Evolutionary conservation across 2,329 filamentous ascomycete genomes (phyloP), one percentile per base, ranked within the genome.

Genomic region (Myriosclerotinia duriaeana): DNA sequence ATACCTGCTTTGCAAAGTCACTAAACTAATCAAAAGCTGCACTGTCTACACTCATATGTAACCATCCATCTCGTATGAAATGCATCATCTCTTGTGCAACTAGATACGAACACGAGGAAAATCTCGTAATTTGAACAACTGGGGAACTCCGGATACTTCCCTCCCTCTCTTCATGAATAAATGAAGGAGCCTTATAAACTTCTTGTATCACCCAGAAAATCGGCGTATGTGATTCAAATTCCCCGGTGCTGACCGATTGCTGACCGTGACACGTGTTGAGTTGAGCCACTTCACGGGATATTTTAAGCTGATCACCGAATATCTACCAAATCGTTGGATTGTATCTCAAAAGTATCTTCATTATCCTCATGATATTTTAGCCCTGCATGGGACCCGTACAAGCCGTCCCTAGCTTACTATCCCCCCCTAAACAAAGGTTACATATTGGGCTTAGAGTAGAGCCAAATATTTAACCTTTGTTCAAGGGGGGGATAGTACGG

Each of bases 141-240:
- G 55, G 55, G 55, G 55, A 58, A 58, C 30, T 58, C 55, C 40
- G 55, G 40, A 46, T 42, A n/a, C 15, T 20, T 9, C n/a, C 12
- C 6, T 9, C n/a, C 12, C 6, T 20, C 22, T 46, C 0, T 34
- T 34, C 30, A 34, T 34, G 4, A 34, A 34, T 34, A 5, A 34
- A 26, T 26, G 6, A 9, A 22, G 7, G 5, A 55, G 42, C 5
- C 42, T 44, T 6, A 17, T 7, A 17, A 17, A 3, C 44, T 46
- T 20, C 8, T 46, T 46, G 22, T 26, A 9, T 52, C n/a, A 52
- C 48, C 12, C 26, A 53, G 7, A 53, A 50, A 50, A 34, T 46
- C 40, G 55, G 40, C 34, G 20, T 46, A 9, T 15, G 17, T 26
- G 55, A 34, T 46, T 20, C 15, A n/a, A 15, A 59, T 59, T 15